phyloP scores from a whole-genome alignment of 2,329 filamentous ascomycete species.

The Chrysosporium queenslandicum region DNA sequence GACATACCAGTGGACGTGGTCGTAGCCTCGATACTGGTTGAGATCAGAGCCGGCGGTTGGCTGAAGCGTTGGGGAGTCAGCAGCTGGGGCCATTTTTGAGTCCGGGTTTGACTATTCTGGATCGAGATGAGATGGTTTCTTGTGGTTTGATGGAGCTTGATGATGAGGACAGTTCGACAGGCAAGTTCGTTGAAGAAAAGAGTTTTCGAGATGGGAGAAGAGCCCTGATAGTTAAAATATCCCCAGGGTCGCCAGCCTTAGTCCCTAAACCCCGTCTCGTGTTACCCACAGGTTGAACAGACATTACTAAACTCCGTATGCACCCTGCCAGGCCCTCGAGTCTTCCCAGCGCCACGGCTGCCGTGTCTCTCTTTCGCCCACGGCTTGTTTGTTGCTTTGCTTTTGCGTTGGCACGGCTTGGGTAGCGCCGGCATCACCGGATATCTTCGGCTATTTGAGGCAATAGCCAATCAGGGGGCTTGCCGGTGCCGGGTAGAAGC shows the following conservation, averaged over 20 bases:
- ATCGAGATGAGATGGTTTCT: no score
- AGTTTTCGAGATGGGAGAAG: neutral
- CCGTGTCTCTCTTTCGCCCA: neutral
- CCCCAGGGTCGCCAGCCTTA: neutral
- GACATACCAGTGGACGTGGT: constrained; percentile 92
- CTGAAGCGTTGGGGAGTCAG: constrained; percentile 26
- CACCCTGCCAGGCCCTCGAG: no score
- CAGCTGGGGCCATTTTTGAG: constrained; percentile 12
- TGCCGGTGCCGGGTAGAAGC: constrained; percentile 6
- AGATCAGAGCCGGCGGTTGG: constrained; percentile 20
- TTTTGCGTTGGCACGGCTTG: neutral
- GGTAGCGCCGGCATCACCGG: constrained; percentile 12
- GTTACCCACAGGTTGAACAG: neutral
- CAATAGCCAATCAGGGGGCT: constrained; percentile 8
- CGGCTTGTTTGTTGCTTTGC: neutral
- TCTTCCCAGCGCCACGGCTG: neutral
- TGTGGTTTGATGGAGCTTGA: no score
- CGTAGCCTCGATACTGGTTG: constrained; percentile 61
- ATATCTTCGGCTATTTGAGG: constrained; percentile 12
- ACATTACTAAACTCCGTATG: neutral
- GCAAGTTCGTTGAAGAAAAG: neutral
- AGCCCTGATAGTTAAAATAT: neutral
- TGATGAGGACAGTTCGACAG: no score
- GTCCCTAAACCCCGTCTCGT: neutral
- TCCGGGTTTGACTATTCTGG: no score